Evolutionary conservation across 1,284 basidiomycete species (phyloP).

Genomic region (Trametes polyzona): DNA sequence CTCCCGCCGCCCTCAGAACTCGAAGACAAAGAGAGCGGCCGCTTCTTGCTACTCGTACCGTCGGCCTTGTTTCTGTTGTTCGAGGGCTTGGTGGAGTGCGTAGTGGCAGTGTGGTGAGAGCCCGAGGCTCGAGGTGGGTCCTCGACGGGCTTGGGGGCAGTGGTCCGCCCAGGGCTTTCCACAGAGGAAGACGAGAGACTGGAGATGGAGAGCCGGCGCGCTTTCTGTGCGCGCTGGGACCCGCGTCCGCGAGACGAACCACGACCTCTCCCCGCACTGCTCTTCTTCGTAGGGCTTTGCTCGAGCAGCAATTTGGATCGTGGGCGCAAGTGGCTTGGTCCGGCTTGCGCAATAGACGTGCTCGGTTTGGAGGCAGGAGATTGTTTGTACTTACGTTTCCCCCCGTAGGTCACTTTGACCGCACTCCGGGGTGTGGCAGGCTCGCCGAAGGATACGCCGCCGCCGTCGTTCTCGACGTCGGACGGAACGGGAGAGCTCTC

Average conservation of each 20-base stretch:
- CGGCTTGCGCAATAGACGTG: background rate
- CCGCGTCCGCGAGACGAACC: slow-evolving; percentile 2
- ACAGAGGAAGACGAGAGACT: background rate
- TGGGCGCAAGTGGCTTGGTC: background rate
- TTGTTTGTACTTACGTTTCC: slow-evolving; percentile 23
- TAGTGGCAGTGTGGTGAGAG: background rate
- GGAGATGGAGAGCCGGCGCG: slow-evolving; percentile 1
- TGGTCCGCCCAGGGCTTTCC: background rate
- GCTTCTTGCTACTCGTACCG: slow-evolving; percentile 12
- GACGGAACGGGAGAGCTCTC: slow-evolving; percentile 30
- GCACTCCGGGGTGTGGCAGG: slow-evolving; percentile 21
- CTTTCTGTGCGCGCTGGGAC: background rate
- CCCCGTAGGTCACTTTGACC: slow-evolving; percentile 26
- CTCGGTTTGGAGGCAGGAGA: slow-evolving; percentile 8
- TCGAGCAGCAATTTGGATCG: slow-evolving; percentile 8
- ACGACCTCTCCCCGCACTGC: background rate
- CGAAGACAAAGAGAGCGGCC: slow-evolving; percentile 17
- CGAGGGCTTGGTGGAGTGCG: background rate
- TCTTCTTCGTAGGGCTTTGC: slow-evolving; percentile 7
- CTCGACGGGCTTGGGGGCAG: slow-evolving; percentile 5
- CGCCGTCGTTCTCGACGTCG: slow-evolving; percentile 23
- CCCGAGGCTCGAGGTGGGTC: background rate
- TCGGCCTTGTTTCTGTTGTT: background rate
- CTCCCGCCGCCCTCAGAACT: slow-evolving; percentile 6
- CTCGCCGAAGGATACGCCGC: slow-evolving; percentile 27